Evolutionary conservation across 2,329 filamentous ascomycete genomes (phyloP).

Genomic region (Hortaea werneckii): DNA sequence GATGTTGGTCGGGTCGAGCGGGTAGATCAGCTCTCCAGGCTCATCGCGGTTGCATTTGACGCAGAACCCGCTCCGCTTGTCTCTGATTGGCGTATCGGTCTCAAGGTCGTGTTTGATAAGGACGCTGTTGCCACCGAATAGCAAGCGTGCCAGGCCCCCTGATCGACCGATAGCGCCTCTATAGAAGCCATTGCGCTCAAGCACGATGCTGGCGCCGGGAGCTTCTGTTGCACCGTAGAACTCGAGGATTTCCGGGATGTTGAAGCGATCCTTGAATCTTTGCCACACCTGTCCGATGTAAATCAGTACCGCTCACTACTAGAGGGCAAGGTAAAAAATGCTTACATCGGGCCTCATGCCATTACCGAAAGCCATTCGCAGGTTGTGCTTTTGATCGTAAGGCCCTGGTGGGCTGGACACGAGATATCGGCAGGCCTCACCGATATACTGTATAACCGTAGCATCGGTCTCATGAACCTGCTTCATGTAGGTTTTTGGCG

Average conservation of each 20-base stretch:
- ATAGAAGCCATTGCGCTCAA: conserved; percentile 60
- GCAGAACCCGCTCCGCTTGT: conserved; percentile 61
- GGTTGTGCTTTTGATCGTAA: conserved; percentile 60
- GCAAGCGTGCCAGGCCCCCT: conserved; percentile 49
- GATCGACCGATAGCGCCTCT: conserved; percentile 70
- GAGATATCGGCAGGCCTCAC: conserved; percentile 77
- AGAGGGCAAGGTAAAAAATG: no score
- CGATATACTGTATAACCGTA: conserved; percentile 77
- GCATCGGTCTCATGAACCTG: conserved; percentile 60
- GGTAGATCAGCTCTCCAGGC: conserved; percentile 65
- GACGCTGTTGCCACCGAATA: conserved; percentile 43
- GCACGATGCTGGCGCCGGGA: conserved; percentile 59
- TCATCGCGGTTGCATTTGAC: conserved; percentile 47
- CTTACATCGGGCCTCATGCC: conserved; percentile 56
- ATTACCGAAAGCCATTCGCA: conserved; percentile 74
- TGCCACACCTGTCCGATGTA: conserved; percentile 51
- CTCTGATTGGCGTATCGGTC: conserved; percentile 57
- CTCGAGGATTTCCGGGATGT: conserved; percentile 26
- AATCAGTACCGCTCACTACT: no score
- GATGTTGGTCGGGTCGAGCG: conserved; percentile 56
- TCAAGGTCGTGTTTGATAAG: conserved; percentile 63
- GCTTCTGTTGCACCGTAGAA: conserved; percentile 40
- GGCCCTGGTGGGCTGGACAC: conserved; percentile 55
- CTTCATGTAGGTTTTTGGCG: conserved; percentile 64
- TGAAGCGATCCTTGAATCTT: conserved; percentile 64